phyloP scores from a whole-genome alignment of 331 rosid genomes.

The Stylosanthes scabra region DNA sequence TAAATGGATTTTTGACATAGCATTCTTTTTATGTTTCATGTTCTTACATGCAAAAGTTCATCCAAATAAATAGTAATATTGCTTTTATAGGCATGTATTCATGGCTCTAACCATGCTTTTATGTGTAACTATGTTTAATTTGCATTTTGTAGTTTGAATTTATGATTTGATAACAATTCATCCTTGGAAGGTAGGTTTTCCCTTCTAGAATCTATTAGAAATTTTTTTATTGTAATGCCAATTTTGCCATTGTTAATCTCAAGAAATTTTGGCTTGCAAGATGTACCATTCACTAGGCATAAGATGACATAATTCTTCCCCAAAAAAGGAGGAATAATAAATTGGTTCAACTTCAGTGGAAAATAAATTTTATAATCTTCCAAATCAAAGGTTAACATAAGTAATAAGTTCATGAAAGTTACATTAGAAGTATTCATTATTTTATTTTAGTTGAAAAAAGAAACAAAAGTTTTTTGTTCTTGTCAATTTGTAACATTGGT shows the following conservation, averaged over 20 bases:
- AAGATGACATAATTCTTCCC: conserved; percentile 5
- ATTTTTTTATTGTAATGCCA: too few relatives aligned
- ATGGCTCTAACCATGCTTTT: background rate
- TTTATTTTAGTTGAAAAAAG: too few relatives aligned
- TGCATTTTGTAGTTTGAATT: too few relatives aligned
- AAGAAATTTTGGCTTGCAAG: background rate
- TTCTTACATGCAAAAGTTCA: conserved; percentile 15
- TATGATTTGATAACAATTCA: background rate
- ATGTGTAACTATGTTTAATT: too few relatives aligned
- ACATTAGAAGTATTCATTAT: background rate
- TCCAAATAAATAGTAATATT: background rate
- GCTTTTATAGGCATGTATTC: background rate
- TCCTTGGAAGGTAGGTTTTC: too few relatives aligned
- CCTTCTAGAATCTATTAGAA: too few relatives aligned
- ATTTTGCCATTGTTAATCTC: background rate
- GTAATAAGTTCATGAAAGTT: background rate
- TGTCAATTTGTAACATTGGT: background rate
- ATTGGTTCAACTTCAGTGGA: background rate
- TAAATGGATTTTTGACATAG: conserved; percentile 31
- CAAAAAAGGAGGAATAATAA: background rate
- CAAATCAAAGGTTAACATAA: background rate
- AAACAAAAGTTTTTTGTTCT: background rate
- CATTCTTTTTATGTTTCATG: conserved; percentile 22
- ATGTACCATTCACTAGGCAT: background rate
- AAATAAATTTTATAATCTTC: background rate